phyloP scores from a whole-genome alignment of 768 basidiomycete species.

The Kwoniella sp. region DNA sequence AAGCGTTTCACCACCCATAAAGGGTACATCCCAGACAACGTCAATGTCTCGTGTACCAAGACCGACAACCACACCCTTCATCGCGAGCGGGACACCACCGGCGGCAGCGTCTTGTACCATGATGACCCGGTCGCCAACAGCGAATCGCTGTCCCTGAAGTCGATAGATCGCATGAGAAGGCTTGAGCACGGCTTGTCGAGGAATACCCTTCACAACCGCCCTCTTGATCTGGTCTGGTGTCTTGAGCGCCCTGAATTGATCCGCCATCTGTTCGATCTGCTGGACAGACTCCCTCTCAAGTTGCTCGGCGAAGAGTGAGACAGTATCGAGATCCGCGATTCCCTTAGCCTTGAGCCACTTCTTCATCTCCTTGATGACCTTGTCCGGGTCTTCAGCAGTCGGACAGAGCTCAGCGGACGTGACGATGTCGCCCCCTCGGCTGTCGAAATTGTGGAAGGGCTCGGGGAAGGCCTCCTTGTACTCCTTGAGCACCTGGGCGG shows the following conservation, averaged over 20 bases:
- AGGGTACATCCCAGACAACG: slow-evolving; percentile 91
- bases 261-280: slow-evolving; percentile 72
- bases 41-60: slow-evolving; percentile 83
- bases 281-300: slow-evolving; percentile 79
- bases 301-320: slow-evolving; percentile 86
- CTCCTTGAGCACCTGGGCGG: slow-evolving; percentile 70
- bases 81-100: slow-evolving; percentile 81
- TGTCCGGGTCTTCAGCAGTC: slow-evolving; percentile 61
- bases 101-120: slow-evolving; percentile 83
- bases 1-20: slow-evolving; percentile 86
- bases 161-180: slow-evolving; percentile 84
- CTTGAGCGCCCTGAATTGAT: slow-evolving; percentile 62
- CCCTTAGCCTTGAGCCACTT: slow-evolving; percentile 81
- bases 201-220: slow-evolving; percentile 88
- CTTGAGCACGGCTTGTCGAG: slow-evolving; percentile 86
- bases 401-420: slow-evolving; percentile 62
- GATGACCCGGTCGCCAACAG: slow-evolving; percentile 84
- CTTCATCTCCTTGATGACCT: slow-evolving; percentile 69
- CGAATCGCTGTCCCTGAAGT: slow-evolving; percentile 80
- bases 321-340: slow-evolving; percentile 84
- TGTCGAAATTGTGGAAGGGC: slow-evolving; percentile 68
- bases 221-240: slow-evolving; percentile 69
- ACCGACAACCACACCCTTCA: slow-evolving; percentile 90
- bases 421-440: slow-evolving; percentile 70
- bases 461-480: slow-evolving; percentile 88